phyloP scores from a whole-genome alignment of 495 filamentous ascomycete genomes.

The Tricharina praecox region DNA sequence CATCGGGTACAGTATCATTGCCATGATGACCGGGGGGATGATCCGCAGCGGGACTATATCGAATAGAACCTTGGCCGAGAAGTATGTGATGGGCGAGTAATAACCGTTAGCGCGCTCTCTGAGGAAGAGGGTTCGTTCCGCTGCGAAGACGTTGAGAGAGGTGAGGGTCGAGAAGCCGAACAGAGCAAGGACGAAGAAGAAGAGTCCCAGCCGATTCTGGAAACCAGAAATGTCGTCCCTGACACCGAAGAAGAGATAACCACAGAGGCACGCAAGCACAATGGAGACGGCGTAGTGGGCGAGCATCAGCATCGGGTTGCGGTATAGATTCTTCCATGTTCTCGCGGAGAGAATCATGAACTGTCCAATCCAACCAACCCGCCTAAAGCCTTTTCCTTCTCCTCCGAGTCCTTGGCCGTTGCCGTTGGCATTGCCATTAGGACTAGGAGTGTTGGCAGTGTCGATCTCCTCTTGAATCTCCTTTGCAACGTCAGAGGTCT shows the following conservation, averaged over 20 bases:
- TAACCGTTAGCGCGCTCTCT: conserved; percentile 94
- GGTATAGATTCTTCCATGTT: conserved; percentile 94
- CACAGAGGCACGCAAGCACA: conserved; percentile 78
- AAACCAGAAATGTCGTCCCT: conserved; percentile 93
- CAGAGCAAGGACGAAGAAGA: conserved; percentile 91
- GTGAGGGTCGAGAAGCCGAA: conserved; percentile 96
- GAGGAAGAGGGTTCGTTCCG: conserved; percentile 81
- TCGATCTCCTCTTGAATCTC: conserved; percentile 69
- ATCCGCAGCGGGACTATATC: conserved; percentile 88
- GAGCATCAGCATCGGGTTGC: conserved; percentile 96
- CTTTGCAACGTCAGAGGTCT: conserved; percentile 57
- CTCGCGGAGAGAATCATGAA: conserved; percentile 76
- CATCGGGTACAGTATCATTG: conserved; percentile 97
- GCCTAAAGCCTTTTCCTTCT: conserved; percentile 60
- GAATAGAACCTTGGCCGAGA: conserved; percentile 80
- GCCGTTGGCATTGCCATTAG: conserved; percentile 56
- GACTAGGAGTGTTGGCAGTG: conserved; percentile 41
- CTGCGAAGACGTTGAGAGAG: conserved; percentile 79
- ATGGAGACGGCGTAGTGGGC: conserved; percentile 99
- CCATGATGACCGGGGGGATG: conserved; percentile 90
- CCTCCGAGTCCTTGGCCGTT: conserved; percentile 32
- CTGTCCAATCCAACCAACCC: conserved; percentile 60
- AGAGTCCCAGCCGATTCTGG: conserved; percentile 93
- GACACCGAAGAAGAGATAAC: conserved; percentile 89
- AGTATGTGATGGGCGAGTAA: conserved; percentile 95